A percentile compares a stretch with the other conserved stretches of the same genome.
phyloP scores from a whole-genome alignment of 768 basidiomycete species.

The Mycena epipterygia region DNA sequence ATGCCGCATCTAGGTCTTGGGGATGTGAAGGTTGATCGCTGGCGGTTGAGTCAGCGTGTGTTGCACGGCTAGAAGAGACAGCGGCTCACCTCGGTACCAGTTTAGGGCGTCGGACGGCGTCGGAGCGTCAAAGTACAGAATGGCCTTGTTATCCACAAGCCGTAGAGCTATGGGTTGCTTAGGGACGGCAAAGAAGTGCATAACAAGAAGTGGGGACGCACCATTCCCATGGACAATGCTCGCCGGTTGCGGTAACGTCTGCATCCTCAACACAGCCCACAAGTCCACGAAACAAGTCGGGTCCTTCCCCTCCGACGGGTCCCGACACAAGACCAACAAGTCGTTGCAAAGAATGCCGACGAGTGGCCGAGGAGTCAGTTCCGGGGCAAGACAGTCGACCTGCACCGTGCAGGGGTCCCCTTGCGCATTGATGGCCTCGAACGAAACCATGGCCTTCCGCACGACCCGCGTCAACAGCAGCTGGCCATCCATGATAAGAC shows the following conservation, averaged over 20 bases:
- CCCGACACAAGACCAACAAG: conserved; percentile 90
- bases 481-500: conserved; percentile 93
- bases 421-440: conserved; percentile 83
- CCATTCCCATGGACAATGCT: conserved; percentile 92
- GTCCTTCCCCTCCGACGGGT: conserved; percentile 86
- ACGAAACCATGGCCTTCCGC: conserved; percentile 84
- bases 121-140: conserved; percentile 89
- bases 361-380: conserved; percentile 83
- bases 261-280: conserved; percentile 98
- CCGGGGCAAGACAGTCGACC: conserved; percentile 91
- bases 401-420: conserved; percentile 87
- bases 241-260: conserved; percentile 90
- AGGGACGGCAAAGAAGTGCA: conserved; percentile 13
- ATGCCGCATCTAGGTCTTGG: conserved; percentile 69
- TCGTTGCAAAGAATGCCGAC: conserved; percentile 94
- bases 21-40: conserved; percentile 94
- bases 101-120: conserved; percentile 88
- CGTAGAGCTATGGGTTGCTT: conserved; percentile 70
- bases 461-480: conserved; percentile 91
- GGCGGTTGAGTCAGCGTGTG: conserved; percentile 24
- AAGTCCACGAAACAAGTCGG: conserved; percentile 83
- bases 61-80: neutral
- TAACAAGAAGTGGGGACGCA: conserved; percentile 43
- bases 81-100: conserved; percentile 85
- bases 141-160: conserved; percentile 92